Conservation (phyloP, 352 stramenopile species). For the Globisporangium iwayamae region DNA sequence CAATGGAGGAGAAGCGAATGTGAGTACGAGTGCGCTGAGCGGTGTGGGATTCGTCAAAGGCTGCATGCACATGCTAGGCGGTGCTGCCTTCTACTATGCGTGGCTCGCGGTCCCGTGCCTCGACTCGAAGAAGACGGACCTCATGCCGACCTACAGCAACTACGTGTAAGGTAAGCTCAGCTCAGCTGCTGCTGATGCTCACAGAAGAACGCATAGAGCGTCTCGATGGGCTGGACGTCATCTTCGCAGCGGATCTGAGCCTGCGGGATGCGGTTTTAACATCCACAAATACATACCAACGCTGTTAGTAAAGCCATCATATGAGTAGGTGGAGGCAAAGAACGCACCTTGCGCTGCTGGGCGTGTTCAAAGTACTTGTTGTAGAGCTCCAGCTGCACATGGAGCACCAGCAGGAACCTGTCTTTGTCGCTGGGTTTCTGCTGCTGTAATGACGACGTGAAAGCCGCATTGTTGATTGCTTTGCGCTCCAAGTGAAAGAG, state of each 20-base stretch:
- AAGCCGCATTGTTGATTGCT: not conserved
- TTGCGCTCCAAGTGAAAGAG: constrained; percentile 42
- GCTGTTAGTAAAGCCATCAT: not conserved
- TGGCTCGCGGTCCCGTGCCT: constrained; percentile 75
- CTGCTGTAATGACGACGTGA: not conserved
- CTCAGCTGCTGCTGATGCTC: constrained; percentile 5
- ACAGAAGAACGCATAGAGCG: constrained; percentile 39
- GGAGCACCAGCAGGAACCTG: constrained; percentile 27
- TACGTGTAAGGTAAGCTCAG: constrained; percentile 31
- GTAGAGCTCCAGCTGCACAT: constrained; percentile 52
- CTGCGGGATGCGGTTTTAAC: not conserved
- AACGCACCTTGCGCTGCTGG: constrained; percentile 35
- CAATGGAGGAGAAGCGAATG: constrained; percentile 6
- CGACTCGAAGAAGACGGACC: constrained; percentile 81
- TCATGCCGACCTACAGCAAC: constrained; percentile 64
- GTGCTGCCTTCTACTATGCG: constrained; percentile 70
- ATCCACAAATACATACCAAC: not conserved
- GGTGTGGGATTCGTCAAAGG: constrained; percentile 59
- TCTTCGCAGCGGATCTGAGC: constrained; percentile 28
- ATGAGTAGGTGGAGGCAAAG: not conserved
- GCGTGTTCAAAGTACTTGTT: constrained; percentile 47
- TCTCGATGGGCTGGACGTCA: constrained; percentile 30
- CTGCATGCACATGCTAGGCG: constrained; percentile 63
- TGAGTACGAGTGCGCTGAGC: constrained; percentile 36
- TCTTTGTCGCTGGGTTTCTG: not conserved